These are phyloP conservation scores for Chlorella sp. DNA, from an alignment of 139 green algal genomes.

Conservation along the genomic window DNA sequence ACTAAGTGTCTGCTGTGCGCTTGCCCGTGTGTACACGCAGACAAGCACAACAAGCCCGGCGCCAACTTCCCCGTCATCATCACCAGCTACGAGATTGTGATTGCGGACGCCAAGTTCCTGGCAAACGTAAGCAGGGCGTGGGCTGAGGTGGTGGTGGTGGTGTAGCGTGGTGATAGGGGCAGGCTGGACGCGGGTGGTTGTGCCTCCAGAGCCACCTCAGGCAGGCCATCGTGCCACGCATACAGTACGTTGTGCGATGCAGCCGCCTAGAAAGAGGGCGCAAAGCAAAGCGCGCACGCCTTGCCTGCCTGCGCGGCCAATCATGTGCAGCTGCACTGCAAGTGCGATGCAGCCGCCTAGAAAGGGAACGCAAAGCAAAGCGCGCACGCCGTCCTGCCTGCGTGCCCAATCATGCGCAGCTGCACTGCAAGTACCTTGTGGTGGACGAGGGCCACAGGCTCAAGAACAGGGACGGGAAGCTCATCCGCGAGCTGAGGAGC, in stretches of 20 bases:
- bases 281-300: too few relatives aligned
- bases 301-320: background rate
- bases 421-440: conserved; percentile 81
- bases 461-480: conserved; percentile 95
- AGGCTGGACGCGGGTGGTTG: too few relatives aligned
- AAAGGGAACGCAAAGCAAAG: background rate
- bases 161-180: too few relatives aligned
- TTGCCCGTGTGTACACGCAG: too few relatives aligned
- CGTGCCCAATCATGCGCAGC: too few relatives aligned
- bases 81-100: conserved; percentile 93
- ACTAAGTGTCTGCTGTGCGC: too few relatives aligned
- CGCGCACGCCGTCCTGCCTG: background rate
- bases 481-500: conserved; percentile 82
- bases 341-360: background rate
- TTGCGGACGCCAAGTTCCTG: conserved; percentile 80
- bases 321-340: background rate
- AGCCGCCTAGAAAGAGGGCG: too few relatives aligned
- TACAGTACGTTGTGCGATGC: too few relatives aligned
- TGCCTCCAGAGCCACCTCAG: too few relatives aligned
- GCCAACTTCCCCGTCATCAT: conserved; percentile 82
- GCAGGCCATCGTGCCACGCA: too few relatives aligned
- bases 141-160: too few relatives aligned
- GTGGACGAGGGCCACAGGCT: conserved; percentile 95
- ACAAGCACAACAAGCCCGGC: too few relatives aligned
- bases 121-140: conserved; percentile 32